phyloP scores from a whole-genome alignment of 345 rosid genomes.

The Theobroma cacao region DNA sequence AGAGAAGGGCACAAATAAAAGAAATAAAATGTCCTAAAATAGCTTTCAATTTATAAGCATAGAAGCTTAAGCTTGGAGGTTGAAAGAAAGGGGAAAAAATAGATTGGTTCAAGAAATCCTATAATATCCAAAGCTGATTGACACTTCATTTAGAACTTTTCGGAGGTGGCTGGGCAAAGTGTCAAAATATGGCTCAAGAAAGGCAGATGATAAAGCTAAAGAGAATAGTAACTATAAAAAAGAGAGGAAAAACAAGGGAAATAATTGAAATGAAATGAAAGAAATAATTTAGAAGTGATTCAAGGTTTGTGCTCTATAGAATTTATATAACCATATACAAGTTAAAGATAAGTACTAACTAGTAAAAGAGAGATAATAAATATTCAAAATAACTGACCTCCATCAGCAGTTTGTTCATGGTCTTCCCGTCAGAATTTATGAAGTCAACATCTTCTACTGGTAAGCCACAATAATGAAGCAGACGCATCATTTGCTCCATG shows the following conservation, averaged over 20 bases:
- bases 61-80: background rate
- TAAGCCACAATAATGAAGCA: constrained; percentile 88
- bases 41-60: background rate
- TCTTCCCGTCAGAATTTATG: constrained; percentile 90
- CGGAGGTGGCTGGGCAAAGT: background rate
- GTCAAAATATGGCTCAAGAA: background rate
- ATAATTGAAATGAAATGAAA: background rate
- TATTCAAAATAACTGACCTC: constrained; percentile 56
- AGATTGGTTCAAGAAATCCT: background rate
- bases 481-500: constrained; percentile 95
- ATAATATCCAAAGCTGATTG: background rate
- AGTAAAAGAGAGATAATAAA: background rate
- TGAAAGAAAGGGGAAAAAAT: background rate
- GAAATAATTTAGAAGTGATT: background rate
- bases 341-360: background rate
- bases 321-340: background rate
- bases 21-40: background rate
- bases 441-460: constrained; percentile 93
- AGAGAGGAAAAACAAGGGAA: background rate
- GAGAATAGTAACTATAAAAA: background rate
- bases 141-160: background rate
- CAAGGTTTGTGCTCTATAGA: background rate
- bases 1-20: background rate
- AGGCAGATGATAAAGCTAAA: background rate
- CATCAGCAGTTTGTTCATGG: constrained; percentile 80